Percentiles rank a stretch among this genome's conserved stretches.
Evolutionary conservation across 2,329 filamentous ascomycete genomes (phyloP).

Genomic region (Hymenoscyphus salicellus): DNA sequence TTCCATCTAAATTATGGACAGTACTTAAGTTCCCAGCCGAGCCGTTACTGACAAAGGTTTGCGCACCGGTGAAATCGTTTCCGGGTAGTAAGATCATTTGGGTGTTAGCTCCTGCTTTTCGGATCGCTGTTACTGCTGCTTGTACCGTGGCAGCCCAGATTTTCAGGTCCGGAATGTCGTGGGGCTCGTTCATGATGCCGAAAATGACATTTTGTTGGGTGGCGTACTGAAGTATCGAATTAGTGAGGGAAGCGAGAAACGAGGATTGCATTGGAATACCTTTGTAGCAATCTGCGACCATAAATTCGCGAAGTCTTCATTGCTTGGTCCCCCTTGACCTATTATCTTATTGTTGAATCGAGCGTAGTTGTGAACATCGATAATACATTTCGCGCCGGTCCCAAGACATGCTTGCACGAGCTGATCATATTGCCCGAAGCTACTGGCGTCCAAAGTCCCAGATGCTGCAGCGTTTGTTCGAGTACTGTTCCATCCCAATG

Average conservation of each 20-base stretch:
- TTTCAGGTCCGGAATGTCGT: slow-evolving; percentile 41
- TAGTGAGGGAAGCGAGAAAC: background rate
- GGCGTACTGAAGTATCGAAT: slow-evolving; percentile 53
- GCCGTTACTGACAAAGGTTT: slow-evolving; percentile 48
- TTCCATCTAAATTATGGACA: slow-evolving; percentile 58
- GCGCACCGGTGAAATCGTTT: slow-evolving; percentile 55
- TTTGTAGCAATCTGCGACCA: slow-evolving; percentile 16
- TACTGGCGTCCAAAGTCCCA: slow-evolving; percentile 47
- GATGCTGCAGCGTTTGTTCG: background rate
- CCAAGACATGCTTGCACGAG: slow-evolving; percentile 55
- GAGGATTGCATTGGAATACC: background rate
- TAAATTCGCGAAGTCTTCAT: slow-evolving; percentile 49
- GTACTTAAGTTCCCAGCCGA: slow-evolving; percentile 50
- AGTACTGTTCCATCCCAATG: too few relatives aligned
- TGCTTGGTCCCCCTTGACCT: slow-evolving; percentile 61
- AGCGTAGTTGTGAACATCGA: slow-evolving; percentile 58
- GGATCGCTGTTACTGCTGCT: slow-evolving; percentile 62
- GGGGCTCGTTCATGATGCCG: slow-evolving; percentile 67
- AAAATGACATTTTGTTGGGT: slow-evolving; percentile 55
- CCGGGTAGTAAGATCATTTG: slow-evolving; percentile 66
- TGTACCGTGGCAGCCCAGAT: slow-evolving; percentile 61
- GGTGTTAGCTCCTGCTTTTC: slow-evolving; percentile 57
- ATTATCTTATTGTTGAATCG: slow-evolving; percentile 52
- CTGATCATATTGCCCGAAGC: slow-evolving; percentile 52
- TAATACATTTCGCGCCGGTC: slow-evolving; percentile 57